phyloP scores from a whole-genome alignment of 2,329 filamentous ascomycete species.

The Pyrenophora tritici-repentis region DNA sequence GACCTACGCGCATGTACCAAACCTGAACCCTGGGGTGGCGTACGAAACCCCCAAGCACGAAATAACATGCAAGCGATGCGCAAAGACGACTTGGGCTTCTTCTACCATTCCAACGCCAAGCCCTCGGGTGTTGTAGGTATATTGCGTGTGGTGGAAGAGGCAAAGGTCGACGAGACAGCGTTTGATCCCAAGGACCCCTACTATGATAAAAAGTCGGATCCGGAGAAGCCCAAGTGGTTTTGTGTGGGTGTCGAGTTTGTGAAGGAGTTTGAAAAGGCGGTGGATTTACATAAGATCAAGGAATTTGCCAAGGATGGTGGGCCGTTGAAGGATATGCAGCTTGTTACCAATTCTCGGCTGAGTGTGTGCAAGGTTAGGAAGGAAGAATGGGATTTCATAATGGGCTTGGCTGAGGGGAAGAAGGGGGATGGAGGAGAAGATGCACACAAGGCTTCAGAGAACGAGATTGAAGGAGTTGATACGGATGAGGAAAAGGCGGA shows the following conservation, averaged over 20 bases:
- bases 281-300: constrained; percentile 74
- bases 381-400: constrained; percentile 69
- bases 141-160: constrained; percentile 87
- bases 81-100: constrained; percentile 88
- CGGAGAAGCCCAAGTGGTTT: constrained; percentile 77
- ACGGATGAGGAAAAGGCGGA: no score
- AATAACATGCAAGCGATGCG: constrained; percentile 94
- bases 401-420: constrained; percentile 52
- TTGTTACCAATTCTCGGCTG: constrained; percentile 79
- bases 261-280: constrained; percentile 74
- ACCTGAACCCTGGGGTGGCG: constrained; percentile 88
- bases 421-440: constrained; percentile 1
- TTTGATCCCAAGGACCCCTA: constrained; percentile 76
- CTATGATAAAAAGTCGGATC: constrained; percentile 77
- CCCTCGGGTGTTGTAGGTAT: constrained; percentile 83
- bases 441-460: not conserved
- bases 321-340: constrained; percentile 75
- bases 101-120: constrained; percentile 96
- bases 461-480: no score
- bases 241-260: constrained; percentile 88
- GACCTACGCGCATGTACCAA: constrained; percentile 73
- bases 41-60: constrained; percentile 63
- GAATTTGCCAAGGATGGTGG: constrained; percentile 61
- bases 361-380: constrained; percentile 74
- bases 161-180: constrained; percentile 76